A percentile compares a stretch with the other conserved stretches of the same genome.
phyloP scores from a whole-genome alignment of 2,329 filamentous ascomycete species.

The Graphilbum fragrans region DNA sequence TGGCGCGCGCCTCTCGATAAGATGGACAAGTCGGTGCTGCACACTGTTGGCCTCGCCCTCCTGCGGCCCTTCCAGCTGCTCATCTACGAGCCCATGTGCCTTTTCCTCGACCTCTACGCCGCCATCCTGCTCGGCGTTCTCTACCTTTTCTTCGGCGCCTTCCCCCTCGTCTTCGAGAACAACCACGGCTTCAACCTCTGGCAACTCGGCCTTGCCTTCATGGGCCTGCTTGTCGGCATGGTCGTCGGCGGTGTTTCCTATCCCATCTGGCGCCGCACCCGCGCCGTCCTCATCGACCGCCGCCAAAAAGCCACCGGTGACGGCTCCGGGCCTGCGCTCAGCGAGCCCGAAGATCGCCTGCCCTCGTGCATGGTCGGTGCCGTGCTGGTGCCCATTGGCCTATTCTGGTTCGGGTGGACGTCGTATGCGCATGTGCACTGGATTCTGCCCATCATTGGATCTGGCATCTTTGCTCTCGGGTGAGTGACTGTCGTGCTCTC shows the following conservation, averaged over 20 bases:
- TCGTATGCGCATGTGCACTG: slow-evolving; percentile 63
- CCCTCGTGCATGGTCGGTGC: slow-evolving; percentile 66
- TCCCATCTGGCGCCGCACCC: slow-evolving; percentile 53
- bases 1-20: slow-evolving; percentile 72
- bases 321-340: slow-evolving; percentile 29
- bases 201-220: slow-evolving; percentile 68
- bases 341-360: slow-evolving; percentile 79
- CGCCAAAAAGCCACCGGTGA: slow-evolving; percentile 37
- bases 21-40: slow-evolving; percentile 45
- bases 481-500: slow-evolving; percentile 28
- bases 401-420: slow-evolving; percentile 88
- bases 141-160: slow-evolving; percentile 86
- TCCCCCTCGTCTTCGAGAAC: slow-evolving; percentile 63
- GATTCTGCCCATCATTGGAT: slow-evolving; percentile 65
- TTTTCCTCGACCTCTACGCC: slow-evolving; percentile 70
- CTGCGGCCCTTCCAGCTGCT: slow-evolving; percentile 70
- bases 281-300: slow-evolving; percentile 42
- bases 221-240: slow-evolving; percentile 61
- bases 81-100: slow-evolving; percentile 71
- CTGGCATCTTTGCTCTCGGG: slow-evolving; percentile 57
- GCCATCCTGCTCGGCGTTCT: slow-evolving; percentile 78
- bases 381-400: slow-evolving; percentile 62
- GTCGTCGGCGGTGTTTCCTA: slow-evolving; percentile 47
- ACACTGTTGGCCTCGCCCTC: slow-evolving; percentile 46
- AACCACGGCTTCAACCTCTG: slow-evolving; percentile 68